Evolutionary conservation across 1,284 basidiomycete genomes (phyloP).

Genomic region (Neolentinus lepideus): DNA sequence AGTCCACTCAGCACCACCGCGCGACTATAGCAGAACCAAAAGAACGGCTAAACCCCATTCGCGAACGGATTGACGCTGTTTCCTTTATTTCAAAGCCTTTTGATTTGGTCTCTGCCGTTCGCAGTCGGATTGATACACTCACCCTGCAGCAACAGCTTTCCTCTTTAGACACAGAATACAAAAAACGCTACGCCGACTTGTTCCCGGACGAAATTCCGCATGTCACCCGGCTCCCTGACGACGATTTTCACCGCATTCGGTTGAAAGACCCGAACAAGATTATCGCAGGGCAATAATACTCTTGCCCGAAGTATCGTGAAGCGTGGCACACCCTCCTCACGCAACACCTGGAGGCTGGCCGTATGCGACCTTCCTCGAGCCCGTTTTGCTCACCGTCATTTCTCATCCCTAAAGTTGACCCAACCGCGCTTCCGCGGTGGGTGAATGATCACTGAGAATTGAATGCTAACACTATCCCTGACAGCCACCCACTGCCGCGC

Average conservation of each 20-base stretch:
- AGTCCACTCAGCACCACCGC: too few relatives aligned
- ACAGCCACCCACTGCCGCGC: slow-evolving; percentile 27
- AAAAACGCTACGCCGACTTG: slow-evolving; percentile 11
- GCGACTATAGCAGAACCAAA: too few relatives aligned
- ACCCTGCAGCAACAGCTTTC: slow-evolving; percentile 6
- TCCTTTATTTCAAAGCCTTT: not conserved
- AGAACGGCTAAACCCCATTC: too few relatives aligned
- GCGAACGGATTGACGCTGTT: too few relatives aligned
- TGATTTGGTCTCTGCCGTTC: slow-evolving; percentile 6
- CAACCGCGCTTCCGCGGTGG: slow-evolving; percentile 25
- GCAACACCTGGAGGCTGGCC: slow-evolving; percentile 20
- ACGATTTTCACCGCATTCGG: slow-evolving; percentile 17
- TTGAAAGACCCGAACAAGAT: slow-evolving; percentile 18
- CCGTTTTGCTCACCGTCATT: slow-evolving; percentile 25
- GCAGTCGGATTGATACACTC: slow-evolving; percentile 10
- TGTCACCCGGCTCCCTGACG: slow-evolving; percentile 13
- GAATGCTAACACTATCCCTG: slow-evolving; percentile 27
- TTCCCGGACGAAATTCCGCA: slow-evolving; percentile 10
- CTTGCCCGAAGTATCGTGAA: slow-evolving; percentile 18
- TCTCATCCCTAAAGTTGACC: slow-evolving; percentile 30
- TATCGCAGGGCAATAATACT: slow-evolving; percentile 12
- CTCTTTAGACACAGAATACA: slow-evolving; percentile 7
- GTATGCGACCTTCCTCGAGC: slow-evolving; percentile 22
- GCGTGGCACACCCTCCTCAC: slow-evolving; percentile 20
- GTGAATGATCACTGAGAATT: slow-evolving; percentile 31